Base-by-base conservation (phyloP, 345 rosid genomes). In the Eucalyptus fibrosa region DNA sequence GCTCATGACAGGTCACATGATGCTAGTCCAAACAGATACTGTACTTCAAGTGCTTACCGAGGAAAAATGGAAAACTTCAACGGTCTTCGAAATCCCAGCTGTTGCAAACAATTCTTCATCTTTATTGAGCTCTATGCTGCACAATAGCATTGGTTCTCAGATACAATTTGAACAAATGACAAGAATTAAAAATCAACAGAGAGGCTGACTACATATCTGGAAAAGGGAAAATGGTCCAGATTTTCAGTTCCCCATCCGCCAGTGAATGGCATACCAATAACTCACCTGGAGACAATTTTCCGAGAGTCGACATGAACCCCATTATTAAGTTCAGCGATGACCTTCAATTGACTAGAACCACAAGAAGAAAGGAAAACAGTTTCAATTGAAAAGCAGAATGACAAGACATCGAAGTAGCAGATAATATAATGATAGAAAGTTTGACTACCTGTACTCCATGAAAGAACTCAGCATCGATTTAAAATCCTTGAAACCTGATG, bases 71-170 rank as follows among this genome's bases (percentile, higher is more conserved):
- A 94, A 95, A 88, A 94, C 93, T 91, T 95, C 93, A 69, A 95
- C 91, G 86, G 93, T 91, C 91, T 93, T 93, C 44, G 96, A 95
- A 72, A 93, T 94, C 91, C 97, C 97, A 82, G 97, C 97, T 62
- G 94, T 94, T 50, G 96, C 97, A 91, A 94, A 95, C 62, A 94
- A 69, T 88, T 95, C 96, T 91, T 94, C 94, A 77, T 94, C 97
- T 47, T 94, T 92, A 85, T 95, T 95, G 92, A 95, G 94, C 90
- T 95, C 96, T 88, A 93, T 93, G 90, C 97, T 95, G 97, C 92
- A 87, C 37, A 56, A 50, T 12, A 62, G 53, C 34, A 86, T 88
- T 12, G 62, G n/a, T n/a, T 65, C 59, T 50, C 81, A 69, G 49
- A 69, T 9, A 26, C 37, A 65, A 15, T 21, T 15, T 67, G 37